A percentile compares a stretch with the other conserved stretches of the same genome.
phyloP scores from a whole-genome alignment of 2,329 filamentous ascomycete species.

The Fusarium newnesense region DNA sequence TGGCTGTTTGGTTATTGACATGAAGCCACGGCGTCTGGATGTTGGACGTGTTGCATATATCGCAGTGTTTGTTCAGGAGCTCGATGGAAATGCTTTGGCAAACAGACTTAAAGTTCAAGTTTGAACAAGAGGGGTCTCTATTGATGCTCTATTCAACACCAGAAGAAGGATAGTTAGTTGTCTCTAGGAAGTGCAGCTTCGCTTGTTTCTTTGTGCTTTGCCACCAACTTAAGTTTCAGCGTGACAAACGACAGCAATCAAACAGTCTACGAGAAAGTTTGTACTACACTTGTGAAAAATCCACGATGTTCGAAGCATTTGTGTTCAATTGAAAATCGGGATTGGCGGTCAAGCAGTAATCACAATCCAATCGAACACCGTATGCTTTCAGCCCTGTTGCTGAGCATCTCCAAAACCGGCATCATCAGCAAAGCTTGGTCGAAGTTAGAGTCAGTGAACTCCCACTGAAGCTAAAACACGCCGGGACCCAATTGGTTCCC shows the following conservation, averaged over 20 bases:
- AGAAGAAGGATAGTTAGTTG: background rate
- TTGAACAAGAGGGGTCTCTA: background rate
- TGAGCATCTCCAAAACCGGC: background rate
- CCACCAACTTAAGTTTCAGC: background rate
- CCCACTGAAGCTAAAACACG: constrained; percentile 9
- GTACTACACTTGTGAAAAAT: background rate
- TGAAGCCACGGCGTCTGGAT: background rate
- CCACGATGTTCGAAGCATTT: background rate
- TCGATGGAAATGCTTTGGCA: background rate
- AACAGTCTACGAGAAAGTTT: background rate
- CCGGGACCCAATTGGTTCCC: constrained; percentile 8
- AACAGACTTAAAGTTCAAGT: background rate
- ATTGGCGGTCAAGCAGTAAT: background rate
- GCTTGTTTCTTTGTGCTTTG: background rate
- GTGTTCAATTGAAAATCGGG: background rate
- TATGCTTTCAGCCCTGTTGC: background rate
- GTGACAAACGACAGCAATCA: background rate
- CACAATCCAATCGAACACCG: background rate
- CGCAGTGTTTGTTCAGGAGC: background rate
- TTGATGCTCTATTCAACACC: constrained; percentile 17
- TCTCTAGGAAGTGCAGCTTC: background rate
- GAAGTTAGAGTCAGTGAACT: background rate
- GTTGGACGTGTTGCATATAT: background rate
- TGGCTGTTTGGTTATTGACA: background rate
- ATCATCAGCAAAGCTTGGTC: background rate